Conservation (phyloP, 2,329 filamentous ascomycete genomes). For the Nigrospora oryzae region DNA sequence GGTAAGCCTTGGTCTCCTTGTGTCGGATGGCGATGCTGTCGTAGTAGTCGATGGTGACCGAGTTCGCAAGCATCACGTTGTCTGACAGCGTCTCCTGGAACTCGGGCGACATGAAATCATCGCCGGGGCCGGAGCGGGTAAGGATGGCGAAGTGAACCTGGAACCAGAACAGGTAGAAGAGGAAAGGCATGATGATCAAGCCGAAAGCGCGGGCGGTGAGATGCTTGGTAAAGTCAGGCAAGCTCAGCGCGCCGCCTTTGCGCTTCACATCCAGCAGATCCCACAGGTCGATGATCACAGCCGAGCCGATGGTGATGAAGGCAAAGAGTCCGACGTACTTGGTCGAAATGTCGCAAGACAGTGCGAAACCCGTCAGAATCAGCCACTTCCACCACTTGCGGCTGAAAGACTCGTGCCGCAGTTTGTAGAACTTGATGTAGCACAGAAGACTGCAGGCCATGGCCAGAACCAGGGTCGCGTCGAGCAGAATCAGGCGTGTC, state of each 20-base stretch:
- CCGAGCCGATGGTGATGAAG: slow-evolving; percentile 92
- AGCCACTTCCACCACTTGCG: slow-evolving; percentile 99
- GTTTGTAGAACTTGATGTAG: slow-evolving; percentile 98
- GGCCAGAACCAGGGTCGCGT: slow-evolving; percentile 87
- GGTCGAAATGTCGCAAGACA: slow-evolving; percentile 96
- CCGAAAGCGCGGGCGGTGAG: slow-evolving; percentile 81
- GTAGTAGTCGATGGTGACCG: slow-evolving; percentile 81
- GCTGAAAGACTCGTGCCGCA: slow-evolving; percentile 79
- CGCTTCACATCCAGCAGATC: slow-evolving; percentile 85
- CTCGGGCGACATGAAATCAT: slow-evolving; percentile 97
- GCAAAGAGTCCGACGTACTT: slow-evolving; percentile 97
- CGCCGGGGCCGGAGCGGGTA: slow-evolving; percentile 79
- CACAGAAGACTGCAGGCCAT: slow-evolving; percentile 91
- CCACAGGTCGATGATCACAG: slow-evolving; percentile 92
- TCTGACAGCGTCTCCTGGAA: slow-evolving; percentile 97
- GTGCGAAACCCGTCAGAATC: slow-evolving; percentile 82
- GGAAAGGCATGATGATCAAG: slow-evolving; percentile 82
- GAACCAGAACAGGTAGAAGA: slow-evolving; percentile 99
- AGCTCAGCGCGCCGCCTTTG: slow-evolving; percentile 67
- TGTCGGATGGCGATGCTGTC: slow-evolving; percentile 82
- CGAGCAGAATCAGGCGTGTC: slow-evolving; percentile 87
- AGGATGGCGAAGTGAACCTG: slow-evolving; percentile 96
- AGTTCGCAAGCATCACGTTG: slow-evolving; percentile 84
- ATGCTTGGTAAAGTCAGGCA: slow-evolving; percentile 79
- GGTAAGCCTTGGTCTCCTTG: slow-evolving; percentile 94